Evolutionary conservation across 2,329 filamentous ascomycete species (phyloP).

Genomic region (Chaetomium sp.): DNA sequence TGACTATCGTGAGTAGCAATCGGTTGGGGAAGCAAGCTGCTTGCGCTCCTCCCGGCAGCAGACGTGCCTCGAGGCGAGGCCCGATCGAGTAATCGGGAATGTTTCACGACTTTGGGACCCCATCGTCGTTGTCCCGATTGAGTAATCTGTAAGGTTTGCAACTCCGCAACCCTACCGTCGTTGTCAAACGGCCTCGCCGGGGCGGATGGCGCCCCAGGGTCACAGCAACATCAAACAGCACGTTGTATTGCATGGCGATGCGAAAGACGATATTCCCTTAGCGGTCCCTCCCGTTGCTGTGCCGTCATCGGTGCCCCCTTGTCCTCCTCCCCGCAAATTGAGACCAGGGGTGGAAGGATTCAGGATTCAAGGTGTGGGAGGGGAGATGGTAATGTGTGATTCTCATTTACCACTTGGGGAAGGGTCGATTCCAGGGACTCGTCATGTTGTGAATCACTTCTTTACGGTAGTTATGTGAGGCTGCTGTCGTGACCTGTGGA

Average conservation of each 20-base stretch:
- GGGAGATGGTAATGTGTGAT: neutral
- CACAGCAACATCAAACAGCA: neutral
- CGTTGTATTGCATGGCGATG: neutral
- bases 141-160: too few species aligned
- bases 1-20: neutral
- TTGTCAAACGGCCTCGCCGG: neutral
- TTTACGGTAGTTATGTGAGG: neutral
- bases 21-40: neutral
- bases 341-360: neutral
- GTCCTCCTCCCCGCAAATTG: neutral
- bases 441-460: neutral
- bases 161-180: too few species aligned
- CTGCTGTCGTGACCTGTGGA: neutral
- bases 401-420: neutral
- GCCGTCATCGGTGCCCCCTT: neutral
- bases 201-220: neutral
- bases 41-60: neutral
- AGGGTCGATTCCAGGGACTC: neutral
- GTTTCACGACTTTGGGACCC: neutral
- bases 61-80: neutral
- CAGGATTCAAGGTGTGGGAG: slow-evolving; percentile 3
- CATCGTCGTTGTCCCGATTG: too few species aligned
- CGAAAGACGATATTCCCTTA: neutral
- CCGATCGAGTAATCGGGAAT: neutral
- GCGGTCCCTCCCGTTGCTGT: slow-evolving; percentile 4